phyloP scores from a whole-genome alignment of 208 protist species.

The Trypanosoma melophagium region DNA sequence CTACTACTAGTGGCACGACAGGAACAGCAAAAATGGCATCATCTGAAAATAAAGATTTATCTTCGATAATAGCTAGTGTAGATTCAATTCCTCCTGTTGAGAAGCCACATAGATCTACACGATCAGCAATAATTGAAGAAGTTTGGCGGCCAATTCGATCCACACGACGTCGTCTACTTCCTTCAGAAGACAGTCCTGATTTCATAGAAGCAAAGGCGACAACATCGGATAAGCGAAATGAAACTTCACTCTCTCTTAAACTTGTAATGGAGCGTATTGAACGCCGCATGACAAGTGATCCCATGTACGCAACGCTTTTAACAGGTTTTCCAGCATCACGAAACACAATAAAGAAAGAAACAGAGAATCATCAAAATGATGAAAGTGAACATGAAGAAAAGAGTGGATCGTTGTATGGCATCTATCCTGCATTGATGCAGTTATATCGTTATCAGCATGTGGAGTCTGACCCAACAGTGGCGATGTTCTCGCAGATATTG shows the following conservation, averaged over 20 bases:
- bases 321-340: neutral
- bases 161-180: constrained; percentile 34
- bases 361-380: neutral
- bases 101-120: constrained; percentile 23
- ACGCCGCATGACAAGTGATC: too few species aligned
- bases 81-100: neutral
- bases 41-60: too few species aligned
- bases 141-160: constrained; percentile 54
- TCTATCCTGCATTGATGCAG: constrained; percentile 22
- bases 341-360: neutral
- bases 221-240: neutral
- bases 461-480: neutral
- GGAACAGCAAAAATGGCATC: too few species aligned
- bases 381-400: neutral
- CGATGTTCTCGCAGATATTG: too few species aligned
- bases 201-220: constrained; percentile 3
- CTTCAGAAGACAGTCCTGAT: constrained; percentile 21
- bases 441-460: constrained; percentile 18
- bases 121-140: constrained; percentile 41
- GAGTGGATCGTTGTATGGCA: constrained; percentile 1
- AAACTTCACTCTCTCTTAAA: neutral
- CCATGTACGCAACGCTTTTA: constrained; percentile 21
- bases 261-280: too few species aligned
- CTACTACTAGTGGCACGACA: too few species aligned
- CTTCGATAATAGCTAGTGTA: too few species aligned